These are phyloP conservation scores for Falciphora oryzae DNA, from an alignment of 2,329 filamentous ascomycete species.

Conservation along the genomic window DNA sequence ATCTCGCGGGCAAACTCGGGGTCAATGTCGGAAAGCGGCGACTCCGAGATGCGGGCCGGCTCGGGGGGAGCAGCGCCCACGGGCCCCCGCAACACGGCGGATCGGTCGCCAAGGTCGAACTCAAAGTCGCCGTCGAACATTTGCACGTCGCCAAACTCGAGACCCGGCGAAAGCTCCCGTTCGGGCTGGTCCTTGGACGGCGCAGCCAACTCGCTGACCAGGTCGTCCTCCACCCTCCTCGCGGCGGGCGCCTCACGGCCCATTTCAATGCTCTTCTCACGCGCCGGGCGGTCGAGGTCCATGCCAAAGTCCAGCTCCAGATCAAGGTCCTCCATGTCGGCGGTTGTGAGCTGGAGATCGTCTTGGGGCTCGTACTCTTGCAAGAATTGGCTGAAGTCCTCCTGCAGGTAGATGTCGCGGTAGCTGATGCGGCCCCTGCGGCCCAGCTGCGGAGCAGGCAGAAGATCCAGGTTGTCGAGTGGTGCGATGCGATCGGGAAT, in stretches of 20 bases:
- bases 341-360: constrained; percentile 46
- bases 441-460: constrained; percentile 58
- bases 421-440: constrained; percentile 54
- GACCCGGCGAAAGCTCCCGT: constrained; percentile 47
- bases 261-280: constrained; percentile 83
- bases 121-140: constrained; percentile 62
- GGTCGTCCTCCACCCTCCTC: constrained; percentile 62
- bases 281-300: no score
- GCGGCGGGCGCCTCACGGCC: constrained; percentile 77
- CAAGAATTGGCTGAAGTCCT: constrained; percentile 76
- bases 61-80: no score
- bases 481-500: constrained; percentile 91
- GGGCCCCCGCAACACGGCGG: no score
- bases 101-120: constrained; percentile 52
- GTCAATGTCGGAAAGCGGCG: constrained; percentile 64
- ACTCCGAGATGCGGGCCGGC: constrained; percentile 61
- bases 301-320: constrained; percentile 71
- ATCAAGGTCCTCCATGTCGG: constrained; percentile 60
- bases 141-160: constrained; percentile 51
- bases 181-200: constrained; percentile 52
- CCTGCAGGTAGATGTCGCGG: constrained; percentile 62
- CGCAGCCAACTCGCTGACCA: constrained; percentile 59
- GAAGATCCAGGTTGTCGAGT: constrained; percentile 69
- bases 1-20: constrained; percentile 55
- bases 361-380: constrained; percentile 58